Percentiles rank a stretch among this genome's conserved stretches.
phyloP scores from a whole-genome alignment of 2,329 filamentous ascomycete species.

The Sclerotinia spermophila region DNA sequence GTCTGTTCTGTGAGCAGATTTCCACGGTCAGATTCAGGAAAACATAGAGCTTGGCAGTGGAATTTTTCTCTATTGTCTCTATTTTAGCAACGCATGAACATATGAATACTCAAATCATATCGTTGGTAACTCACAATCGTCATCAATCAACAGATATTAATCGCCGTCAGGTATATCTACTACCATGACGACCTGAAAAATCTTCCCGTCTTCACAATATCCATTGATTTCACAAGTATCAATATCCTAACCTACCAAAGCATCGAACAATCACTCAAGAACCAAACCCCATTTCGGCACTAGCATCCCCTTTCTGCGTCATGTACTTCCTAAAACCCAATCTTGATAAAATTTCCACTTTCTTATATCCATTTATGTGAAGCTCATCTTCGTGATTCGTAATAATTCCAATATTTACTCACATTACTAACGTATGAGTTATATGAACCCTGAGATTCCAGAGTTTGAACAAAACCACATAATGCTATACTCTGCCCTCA shows the following conservation, averaged over 20 bases:
- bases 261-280: background rate
- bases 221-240: background rate
- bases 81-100: background rate
- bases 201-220: background rate
- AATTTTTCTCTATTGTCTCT: background rate
- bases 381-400: too few species aligned
- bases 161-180: background rate
- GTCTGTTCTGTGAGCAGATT: background rate
- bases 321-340: too few species aligned
- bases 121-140: background rate
- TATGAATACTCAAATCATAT: background rate
- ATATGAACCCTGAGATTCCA: background rate
- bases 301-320: too few species aligned
- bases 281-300: too few species aligned
- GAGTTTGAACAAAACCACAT: too few species aligned
- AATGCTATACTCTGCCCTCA: too few species aligned
- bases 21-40: too few species aligned
- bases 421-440: background rate
- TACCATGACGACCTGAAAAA: rapidly evolving
- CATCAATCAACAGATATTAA: background rate
- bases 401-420: background rate
- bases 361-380: too few species aligned
- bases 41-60: background rate
- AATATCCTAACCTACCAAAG: background rate
- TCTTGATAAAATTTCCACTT: too few species aligned